Percentiles rank a stretch among this genome's conserved stretches.
Evolutionary conservation across 139 green algal species (phyloP).

Genomic region (Ettlia oleoabundans): DNA sequence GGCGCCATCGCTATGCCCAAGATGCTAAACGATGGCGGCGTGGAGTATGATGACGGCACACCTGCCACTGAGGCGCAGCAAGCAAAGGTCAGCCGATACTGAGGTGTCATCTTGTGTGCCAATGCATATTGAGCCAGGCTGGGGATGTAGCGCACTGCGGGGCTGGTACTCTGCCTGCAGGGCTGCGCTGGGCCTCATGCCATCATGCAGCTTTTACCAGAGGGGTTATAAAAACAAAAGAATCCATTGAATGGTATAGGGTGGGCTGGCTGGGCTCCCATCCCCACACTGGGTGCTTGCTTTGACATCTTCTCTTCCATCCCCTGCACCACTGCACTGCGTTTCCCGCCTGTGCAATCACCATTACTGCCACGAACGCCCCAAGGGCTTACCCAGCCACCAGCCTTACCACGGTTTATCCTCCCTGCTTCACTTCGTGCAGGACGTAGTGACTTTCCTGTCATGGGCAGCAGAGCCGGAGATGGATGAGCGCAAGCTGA

Average conservation of each 20-base stretch:
- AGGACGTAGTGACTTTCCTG: conserved; percentile 95
- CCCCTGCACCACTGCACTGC: too few species aligned
- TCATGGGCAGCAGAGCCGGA: conserved; percentile 93
- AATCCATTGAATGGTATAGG: neutral
- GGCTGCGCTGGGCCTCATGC: too few species aligned
- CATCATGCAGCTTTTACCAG: too few species aligned
- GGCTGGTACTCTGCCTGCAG: too few species aligned
- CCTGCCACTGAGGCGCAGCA: conserved; percentile 93
- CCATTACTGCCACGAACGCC: too few species aligned
- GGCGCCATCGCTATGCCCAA: conserved; percentile 99
- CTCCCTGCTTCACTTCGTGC: neutral
- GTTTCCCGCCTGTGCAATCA: too few species aligned
- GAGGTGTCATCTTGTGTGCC: neutral
- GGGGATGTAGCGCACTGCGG: too few species aligned
- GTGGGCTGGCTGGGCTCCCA: neutral
- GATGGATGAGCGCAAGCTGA: conserved; percentile 95
- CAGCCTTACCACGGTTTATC: too few species aligned
- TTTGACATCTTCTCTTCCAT: too few species aligned
- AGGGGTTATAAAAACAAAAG: neutral
- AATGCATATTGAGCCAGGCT: neutral
- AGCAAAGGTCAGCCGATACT: conserved; percentile 75
- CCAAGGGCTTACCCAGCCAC: too few species aligned
- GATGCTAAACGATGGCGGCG: conserved; percentile 97
- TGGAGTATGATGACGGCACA: conserved; percentile 99
- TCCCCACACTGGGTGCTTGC: neutral